A percentile compares a stretch with the other conserved stretches of the same genome.
Conservation (phyloP, 805 yeast species). For the Saturnispora dispora region DNA sequence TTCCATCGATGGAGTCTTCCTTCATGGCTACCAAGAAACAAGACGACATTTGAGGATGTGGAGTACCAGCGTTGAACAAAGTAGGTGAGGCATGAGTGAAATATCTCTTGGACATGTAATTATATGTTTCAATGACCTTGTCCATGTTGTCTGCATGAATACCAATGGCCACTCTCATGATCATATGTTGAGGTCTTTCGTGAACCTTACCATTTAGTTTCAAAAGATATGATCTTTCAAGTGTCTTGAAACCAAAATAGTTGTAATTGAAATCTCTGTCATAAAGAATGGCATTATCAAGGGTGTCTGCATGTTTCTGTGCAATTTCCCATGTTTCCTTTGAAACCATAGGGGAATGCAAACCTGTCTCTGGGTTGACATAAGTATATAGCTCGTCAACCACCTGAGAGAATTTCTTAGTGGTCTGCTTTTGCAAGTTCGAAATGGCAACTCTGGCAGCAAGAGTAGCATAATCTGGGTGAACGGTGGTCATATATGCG, state of each 20-base stretch:
- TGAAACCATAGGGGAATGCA: conserved; percentile 62
- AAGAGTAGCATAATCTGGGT: conserved; percentile 92
- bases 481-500: conserved; percentile 94
- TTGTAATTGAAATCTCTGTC: conserved; percentile 57
- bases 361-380: conserved; percentile 69
- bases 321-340: conserved; percentile 57
- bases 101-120: conserved; percentile 48
- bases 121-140: conserved; percentile 46
- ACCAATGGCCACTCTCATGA: conserved; percentile 55
- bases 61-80: conserved; percentile 54
- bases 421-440: conserved; percentile 89
- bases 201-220: conserved; percentile 48
- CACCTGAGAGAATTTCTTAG: conserved; percentile 75
- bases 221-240: conserved; percentile 49
- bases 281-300: conserved; percentile 65
- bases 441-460: conserved; percentile 96
- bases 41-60: conserved; percentile 51
- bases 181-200: conserved; percentile 53
- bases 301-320: conserved; percentile 48
- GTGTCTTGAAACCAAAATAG: conserved; percentile 53
- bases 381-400: conserved; percentile 64
- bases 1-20: conserved; percentile 56
- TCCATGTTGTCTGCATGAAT: conserved; percentile 48
- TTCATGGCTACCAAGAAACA: conserved; percentile 57
- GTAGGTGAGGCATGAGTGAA: conserved; percentile 59